phyloP scores from a whole-genome alignment of 1,284 basidiomycete genomes.

The Malassezia vespertilionis region DNA sequence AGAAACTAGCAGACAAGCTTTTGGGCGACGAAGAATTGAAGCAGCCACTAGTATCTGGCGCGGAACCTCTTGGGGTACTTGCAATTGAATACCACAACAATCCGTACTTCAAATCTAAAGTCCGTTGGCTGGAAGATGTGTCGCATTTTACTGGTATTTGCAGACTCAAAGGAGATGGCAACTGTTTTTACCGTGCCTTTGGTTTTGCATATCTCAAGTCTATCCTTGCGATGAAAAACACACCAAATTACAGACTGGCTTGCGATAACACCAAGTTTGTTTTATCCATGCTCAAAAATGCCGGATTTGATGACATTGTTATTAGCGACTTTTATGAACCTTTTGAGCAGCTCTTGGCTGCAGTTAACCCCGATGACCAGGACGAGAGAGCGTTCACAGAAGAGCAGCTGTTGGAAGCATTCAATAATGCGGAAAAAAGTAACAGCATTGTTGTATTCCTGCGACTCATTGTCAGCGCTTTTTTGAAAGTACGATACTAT shows the following conservation, averaged over 20 bases:
- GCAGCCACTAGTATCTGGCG: conserved; percentile 22
- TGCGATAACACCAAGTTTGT: conserved; percentile 29
- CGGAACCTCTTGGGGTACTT: conserved; percentile 26
- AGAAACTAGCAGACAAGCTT: conserved; percentile 27
- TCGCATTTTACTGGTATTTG: conserved; percentile 28
- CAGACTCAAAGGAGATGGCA: conserved; percentile 33
- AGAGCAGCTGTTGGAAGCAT: conserved; percentile 20
- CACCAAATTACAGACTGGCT: conserved; percentile 25
- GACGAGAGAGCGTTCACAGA: conserved; percentile 24
- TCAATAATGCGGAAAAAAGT: conserved; percentile 35
- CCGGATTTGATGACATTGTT: conserved; percentile 26
- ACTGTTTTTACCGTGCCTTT: conserved; percentile 42
- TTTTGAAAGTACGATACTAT: conserved; percentile 22
- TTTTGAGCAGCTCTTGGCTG: conserved; percentile 20
- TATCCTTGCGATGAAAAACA: conserved; percentile 26
- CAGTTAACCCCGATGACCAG: conserved; percentile 26
- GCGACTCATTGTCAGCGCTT: conserved; percentile 28
- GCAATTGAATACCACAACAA: conserved; percentile 25
- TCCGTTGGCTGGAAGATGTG: conserved; percentile 28
- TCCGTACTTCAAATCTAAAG: conserved; percentile 23
- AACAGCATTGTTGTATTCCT: conserved; percentile 41
- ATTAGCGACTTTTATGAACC: conserved; percentile 34
- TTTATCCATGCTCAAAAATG: conserved; percentile 26
- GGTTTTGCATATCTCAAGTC: conserved; percentile 33
- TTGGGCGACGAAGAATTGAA: conserved; percentile 17